phyloP scores from a whole-genome alignment of 495 filamentous ascomycete species.

The Chaetomium cochliodes region DNA sequence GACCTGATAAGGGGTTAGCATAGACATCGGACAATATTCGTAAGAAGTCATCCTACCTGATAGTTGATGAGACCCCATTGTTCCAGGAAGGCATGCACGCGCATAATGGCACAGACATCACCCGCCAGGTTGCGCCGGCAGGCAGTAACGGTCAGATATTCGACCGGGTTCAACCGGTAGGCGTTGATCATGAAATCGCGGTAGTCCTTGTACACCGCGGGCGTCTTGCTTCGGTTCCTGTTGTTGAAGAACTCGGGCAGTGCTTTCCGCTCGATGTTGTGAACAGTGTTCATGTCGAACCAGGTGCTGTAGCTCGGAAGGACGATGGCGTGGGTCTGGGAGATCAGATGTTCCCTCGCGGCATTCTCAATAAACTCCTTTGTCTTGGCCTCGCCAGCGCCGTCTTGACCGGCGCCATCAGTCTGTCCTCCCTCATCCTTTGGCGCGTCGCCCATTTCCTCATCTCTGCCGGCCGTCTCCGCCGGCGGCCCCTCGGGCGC shows the following conservation, averaged over 20 bases:
- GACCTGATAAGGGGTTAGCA: slow-evolving; percentile 59
- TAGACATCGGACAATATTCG: not conserved
- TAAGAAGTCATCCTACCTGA: slow-evolving; percentile 59
- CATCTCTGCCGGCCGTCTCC: slow-evolving; percentile 69
- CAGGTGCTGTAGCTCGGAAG: slow-evolving; percentile 94
- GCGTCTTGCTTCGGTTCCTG: slow-evolving; percentile 95
- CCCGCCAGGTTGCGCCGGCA: slow-evolving; percentile 93
- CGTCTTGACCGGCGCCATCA: slow-evolving; percentile 40
- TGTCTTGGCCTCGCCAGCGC: slow-evolving; percentile 49
- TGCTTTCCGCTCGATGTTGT: slow-evolving; percentile 84
- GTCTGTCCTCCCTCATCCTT: slow-evolving; percentile 56
- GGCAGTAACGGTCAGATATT: slow-evolving; percentile 97
- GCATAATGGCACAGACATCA: slow-evolving; percentile 98
- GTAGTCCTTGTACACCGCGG: slow-evolving; percentile 97
- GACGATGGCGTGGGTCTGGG: slow-evolving; percentile 90
- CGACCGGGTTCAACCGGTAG: slow-evolving; percentile 88
- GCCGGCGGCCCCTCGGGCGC: slow-evolving; percentile 74
- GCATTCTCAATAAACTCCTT: slow-evolving; percentile 82
- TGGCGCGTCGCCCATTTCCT: slow-evolving; percentile 79
- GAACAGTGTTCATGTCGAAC: slow-evolving; percentile 96
- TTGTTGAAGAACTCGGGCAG: slow-evolving; percentile 97
- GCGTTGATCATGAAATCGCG: slow-evolving; percentile 99
- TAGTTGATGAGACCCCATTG: slow-evolving; percentile 99
- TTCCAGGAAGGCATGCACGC: slow-evolving; percentile 96
- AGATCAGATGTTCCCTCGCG: slow-evolving; percentile 84